A percentile compares a stretch with the other conserved stretches of the same genome.
Conservation (phyloP, 345 rosid genomes). For the Aurinia saxatilis region DNA sequence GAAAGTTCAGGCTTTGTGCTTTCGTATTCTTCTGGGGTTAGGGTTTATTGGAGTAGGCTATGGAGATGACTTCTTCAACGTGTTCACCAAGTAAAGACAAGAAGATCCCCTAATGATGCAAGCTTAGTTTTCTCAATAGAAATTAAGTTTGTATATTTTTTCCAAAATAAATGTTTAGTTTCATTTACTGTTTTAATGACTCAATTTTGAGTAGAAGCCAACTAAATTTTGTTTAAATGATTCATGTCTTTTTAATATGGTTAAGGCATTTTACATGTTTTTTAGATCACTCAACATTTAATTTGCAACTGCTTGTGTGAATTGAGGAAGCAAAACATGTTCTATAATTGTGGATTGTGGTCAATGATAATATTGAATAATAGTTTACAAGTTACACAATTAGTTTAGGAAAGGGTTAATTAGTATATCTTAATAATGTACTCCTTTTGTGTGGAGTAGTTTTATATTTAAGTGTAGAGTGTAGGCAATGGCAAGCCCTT, state of each 20-base stretch:
- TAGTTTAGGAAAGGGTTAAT: conserved; percentile 21
- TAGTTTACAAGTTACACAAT: conserved; percentile 5
- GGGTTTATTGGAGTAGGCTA: conserved; percentile 50
- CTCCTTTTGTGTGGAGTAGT: background rate
- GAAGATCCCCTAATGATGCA: background rate
- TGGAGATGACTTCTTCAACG: conserved; percentile 60
- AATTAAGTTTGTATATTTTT: background rate
- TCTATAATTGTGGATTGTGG: background rate
- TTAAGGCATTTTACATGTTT: no score
- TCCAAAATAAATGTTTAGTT: background rate
- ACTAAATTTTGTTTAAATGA: background rate
- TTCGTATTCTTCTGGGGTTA: conserved; percentile 47
- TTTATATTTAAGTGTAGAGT: conserved; percentile 34
- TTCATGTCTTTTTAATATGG: no score
- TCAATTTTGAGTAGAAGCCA: background rate
- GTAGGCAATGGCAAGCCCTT: conserved; percentile 46
- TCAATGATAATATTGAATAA: background rate
- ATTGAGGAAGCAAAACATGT: conserved; percentile 4
- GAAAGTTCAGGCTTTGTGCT: conserved; percentile 32
- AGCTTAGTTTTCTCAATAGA: conserved; percentile 2
- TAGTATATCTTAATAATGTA: conserved; percentile 5
- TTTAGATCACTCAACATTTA: no score
- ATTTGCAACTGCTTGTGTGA: no score
- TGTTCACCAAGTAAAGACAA: conserved; percentile 31
- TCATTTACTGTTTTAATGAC: background rate